Percentiles rank a stretch among this genome's conserved stretches.
phyloP scores from a whole-genome alignment of 2,329 filamentous ascomycete species.

The Orbilia brochopaga region DNA sequence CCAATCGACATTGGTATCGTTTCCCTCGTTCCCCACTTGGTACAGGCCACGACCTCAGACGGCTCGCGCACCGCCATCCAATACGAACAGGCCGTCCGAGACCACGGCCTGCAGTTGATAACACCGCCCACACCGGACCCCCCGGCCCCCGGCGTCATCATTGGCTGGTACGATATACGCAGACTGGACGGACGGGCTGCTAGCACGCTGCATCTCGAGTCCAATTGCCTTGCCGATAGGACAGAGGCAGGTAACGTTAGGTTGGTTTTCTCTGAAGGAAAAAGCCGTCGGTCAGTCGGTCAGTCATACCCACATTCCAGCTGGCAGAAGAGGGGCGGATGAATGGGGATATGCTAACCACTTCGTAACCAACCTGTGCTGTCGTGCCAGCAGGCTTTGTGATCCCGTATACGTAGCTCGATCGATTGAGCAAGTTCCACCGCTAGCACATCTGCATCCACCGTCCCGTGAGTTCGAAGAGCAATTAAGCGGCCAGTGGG shows the following conservation, averaged over 20 bases:
- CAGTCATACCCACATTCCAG: not conserved
- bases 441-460: no score
- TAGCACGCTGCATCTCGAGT: not conserved
- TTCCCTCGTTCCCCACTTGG: not conserved
- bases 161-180: no score
- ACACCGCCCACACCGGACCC: not conserved
- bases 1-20: no score
- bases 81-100: conserved; percentile 1
- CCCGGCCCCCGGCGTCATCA: not conserved
- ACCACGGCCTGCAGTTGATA: not conserved
- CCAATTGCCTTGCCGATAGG: not conserved
- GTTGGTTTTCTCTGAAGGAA: no score
- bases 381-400: not conserved
- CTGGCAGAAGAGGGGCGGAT: not conserved
- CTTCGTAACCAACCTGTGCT: no score
- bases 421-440: no score
- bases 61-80: not conserved
- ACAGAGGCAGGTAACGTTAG: no score
- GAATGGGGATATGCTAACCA: conserved; percentile 10
- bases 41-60: not conserved
- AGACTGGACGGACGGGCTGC: not conserved
- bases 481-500: no score
- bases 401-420: no score
- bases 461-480: no score
- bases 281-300: conserved; percentile 5